Evolutionary conservation across 257 asterid species (phyloP), one percentile per base, ranked within the genome.

Genomic region (Capsicum pubescens): DNA sequence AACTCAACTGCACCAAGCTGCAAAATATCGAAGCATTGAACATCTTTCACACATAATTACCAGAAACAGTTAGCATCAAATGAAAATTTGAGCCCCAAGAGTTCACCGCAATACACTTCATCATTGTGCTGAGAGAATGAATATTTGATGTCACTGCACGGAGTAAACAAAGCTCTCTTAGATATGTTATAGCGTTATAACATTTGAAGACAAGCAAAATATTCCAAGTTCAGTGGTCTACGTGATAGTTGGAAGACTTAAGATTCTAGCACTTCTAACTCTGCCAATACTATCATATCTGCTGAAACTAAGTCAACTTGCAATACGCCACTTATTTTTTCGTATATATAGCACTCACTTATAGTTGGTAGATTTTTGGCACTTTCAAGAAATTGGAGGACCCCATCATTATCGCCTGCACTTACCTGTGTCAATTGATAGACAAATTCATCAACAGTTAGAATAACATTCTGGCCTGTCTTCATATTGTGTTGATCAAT

Each of bases 1-100:
- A 90, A 89, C 88, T 90, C 93, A 55, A 90, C 90, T n/a, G 93
- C 93, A 8, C 93, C 93, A 15, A 90, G 91, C 93, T 90, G 86
- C 76, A 55, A 26, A 71, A 76, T 36, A 57, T 19, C 63, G n/a
- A 61, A 32, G 13, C 72, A 58, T 12, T 78, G 11, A 32, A 78
- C 64, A 8, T 56, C 36, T 19, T 21, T 21, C 5, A 8, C 14
- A 54, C 84, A 19, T 60, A 32, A 46, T 39, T 61, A 66, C 60
- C 17, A 16, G 36, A 61, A 61, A 9, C 26, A 61, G 46, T 52
- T 69, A 79, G 44, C 66, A 44, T 42, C 58, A 58, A 36, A 17
- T 12, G 67, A 2, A 84, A 64, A 84, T 15, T 12, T 57, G 71
- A 89, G 82, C 63, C 15, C 35, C 3, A 50, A 82, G 59, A 66